phyloP scores from a whole-genome alignment of 495 filamentous ascomycete genomes.

The Aspergillus sclerotiicarbonarius region DNA sequence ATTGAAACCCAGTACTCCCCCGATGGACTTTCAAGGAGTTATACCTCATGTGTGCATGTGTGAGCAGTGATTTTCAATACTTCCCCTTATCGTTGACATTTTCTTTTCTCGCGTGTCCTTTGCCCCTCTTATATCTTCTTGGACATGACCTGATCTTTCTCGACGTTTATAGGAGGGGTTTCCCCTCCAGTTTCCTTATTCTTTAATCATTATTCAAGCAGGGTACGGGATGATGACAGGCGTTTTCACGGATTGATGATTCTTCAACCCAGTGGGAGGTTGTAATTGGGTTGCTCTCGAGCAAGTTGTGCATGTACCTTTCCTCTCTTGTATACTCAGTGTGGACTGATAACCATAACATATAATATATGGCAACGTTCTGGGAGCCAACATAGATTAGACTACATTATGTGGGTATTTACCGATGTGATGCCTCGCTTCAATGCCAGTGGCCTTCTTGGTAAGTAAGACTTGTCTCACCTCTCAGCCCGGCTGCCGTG shows the following conservation, averaged over 20 bases:
- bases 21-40: background rate
- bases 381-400: background rate
- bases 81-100: constrained; percentile 8
- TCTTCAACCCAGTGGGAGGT: background rate
- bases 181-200: background rate
- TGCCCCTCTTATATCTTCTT: constrained; percentile 9
- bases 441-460: background rate
- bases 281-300: background rate
- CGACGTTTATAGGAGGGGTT: background rate
- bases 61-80: constrained; percentile 6
- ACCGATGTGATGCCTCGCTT: background rate
- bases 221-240: background rate
- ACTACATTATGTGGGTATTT: background rate
- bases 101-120: constrained; percentile 7
- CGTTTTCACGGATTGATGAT: background rate
- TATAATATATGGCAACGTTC: background rate
- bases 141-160: background rate
- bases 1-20: background rate
- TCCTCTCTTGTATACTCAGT: constrained; percentile 3
- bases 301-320: constrained; percentile 1
- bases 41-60: background rate
- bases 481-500: no score
- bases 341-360: background rate
- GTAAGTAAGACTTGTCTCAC: no score
- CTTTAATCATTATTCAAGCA: background rate